These are phyloP conservation scores for Amoeboaphelidium protococcarum DNA, from an alignment of 371 early-diverging fungal genomes.

Conservation along the genomic window DNA sequence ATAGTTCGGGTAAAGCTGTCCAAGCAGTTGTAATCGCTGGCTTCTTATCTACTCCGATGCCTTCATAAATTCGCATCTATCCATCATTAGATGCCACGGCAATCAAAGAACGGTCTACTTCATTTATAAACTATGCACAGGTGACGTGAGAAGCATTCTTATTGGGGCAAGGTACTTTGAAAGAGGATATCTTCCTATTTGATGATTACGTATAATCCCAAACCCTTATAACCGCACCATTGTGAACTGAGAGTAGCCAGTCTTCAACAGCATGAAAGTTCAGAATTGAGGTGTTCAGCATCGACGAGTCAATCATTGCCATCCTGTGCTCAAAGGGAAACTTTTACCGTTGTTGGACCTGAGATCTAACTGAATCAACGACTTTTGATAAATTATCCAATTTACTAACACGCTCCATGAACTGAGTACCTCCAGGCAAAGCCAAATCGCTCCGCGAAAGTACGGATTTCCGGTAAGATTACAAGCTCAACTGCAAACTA, in stretches of 20 bases:
- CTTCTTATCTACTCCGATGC: constrained; percentile 32
- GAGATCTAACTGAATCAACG: too few species aligned
- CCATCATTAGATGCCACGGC: constrained; percentile 60
- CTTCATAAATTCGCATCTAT: constrained; percentile 38
- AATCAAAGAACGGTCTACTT: constrained; percentile 54
- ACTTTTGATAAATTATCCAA: too few species aligned
- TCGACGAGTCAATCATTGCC: background rate
- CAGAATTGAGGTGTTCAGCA: background rate
- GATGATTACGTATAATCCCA: background rate
- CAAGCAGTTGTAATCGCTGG: constrained; percentile 38
- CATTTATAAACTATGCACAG: constrained; percentile 58
- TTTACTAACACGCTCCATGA: too few species aligned
- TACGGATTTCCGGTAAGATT: too few species aligned
- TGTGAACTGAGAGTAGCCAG: background rate
- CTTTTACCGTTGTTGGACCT: too few species aligned
- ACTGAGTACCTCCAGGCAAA: too few species aligned
- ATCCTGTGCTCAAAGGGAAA: background rate
- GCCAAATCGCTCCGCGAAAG: too few species aligned
- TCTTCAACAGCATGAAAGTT: background rate
- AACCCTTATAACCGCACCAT: constrained; percentile 42
- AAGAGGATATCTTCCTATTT: constrained; percentile 7
- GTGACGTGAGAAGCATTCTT: constrained; percentile 17
- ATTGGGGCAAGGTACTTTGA: background rate
- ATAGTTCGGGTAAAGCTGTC: constrained; percentile 40
- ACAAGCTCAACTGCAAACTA: too few species aligned